Conservation (phyloP, 441 rosid genomes). For the Pelargonium fulgidum region DNA sequence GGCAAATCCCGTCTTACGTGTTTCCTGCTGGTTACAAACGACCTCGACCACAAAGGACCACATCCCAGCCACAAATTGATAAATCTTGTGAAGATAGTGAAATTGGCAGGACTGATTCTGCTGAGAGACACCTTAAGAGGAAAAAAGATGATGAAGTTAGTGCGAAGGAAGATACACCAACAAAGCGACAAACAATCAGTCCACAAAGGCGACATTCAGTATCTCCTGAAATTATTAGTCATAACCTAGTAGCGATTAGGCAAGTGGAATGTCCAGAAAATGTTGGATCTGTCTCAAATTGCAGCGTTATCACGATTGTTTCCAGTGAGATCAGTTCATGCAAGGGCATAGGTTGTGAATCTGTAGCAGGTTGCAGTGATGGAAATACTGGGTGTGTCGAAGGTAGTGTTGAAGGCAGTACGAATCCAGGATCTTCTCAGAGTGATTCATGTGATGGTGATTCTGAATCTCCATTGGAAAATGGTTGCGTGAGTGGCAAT, state of each 20-base stretch:
- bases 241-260: slow-evolving; percentile 28
- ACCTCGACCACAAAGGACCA: slow-evolving; percentile 49
- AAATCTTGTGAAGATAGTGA: slow-evolving; percentile 42
- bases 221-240: slow-evolving; percentile 47
- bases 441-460: slow-evolving; percentile 49
- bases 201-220: slow-evolving; percentile 38
- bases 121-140: slow-evolving; percentile 51
- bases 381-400: slow-evolving; percentile 32
- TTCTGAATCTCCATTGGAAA: slow-evolving; percentile 27
- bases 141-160: slow-evolving; percentile 42
- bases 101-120: slow-evolving; percentile 34
- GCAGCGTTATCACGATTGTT: slow-evolving; percentile 24
- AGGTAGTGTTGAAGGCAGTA: slow-evolving; percentile 36
- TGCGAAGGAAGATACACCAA: slow-evolving; percentile 37
- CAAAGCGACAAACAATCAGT: slow-evolving; percentile 50
- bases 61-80: slow-evolving; percentile 35
- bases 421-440: slow-evolving; percentile 30
- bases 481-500: slow-evolving; percentile 17
- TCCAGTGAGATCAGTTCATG: slow-evolving; percentile 30
- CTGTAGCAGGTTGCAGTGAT: slow-evolving; percentile 35
- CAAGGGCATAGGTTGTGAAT: slow-evolving; percentile 34
- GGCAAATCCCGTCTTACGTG: slow-evolving; percentile 52
- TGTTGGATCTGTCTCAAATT: slow-evolving; percentile 27
- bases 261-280: slow-evolving; percentile 8
- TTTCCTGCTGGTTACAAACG: slow-evolving; percentile 63